Evolutionary conservation across 2,329 filamentous ascomycete species (phyloP).

Genomic region (Ustilaginoidea virens): DNA sequence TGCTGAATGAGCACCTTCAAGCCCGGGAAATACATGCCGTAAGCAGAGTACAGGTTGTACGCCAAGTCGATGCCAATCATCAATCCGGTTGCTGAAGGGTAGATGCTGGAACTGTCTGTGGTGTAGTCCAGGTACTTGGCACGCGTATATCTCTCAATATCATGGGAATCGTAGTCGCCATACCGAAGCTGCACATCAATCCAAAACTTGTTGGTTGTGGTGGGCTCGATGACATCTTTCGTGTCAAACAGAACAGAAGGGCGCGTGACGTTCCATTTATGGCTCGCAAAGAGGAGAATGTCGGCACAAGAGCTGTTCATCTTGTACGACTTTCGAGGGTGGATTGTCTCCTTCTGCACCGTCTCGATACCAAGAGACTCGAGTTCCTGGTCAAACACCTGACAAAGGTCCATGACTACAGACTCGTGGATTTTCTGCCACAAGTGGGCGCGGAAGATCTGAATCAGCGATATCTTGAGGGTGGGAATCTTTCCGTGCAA

Average conservation of each 20-base stretch:
- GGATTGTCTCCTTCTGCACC: constrained; percentile 97
- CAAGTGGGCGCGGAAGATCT: constrained; percentile 98
- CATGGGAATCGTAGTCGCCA: constrained; percentile 96
- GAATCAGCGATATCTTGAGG: constrained; percentile 91
- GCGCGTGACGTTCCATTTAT: constrained; percentile 96
- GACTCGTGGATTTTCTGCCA: constrained; percentile 99
- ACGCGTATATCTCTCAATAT: constrained; percentile 93
- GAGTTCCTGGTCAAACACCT: constrained; percentile 94
- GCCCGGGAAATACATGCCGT: constrained; percentile 96
- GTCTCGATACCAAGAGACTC: constrained; percentile 93
- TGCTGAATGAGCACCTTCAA: constrained; percentile 91
- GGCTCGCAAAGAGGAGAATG: constrained; percentile 88
- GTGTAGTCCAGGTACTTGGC: constrained; percentile 99
- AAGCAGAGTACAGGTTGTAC: constrained; percentile 96
- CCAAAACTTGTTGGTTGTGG: constrained; percentile 99
- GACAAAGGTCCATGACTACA: constrained; percentile 96
- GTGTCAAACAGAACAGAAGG: constrained; percentile 91
- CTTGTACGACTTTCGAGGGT: constrained; percentile 98
- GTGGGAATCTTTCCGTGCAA: constrained; percentile 98
- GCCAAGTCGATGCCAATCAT: constrained; percentile 98
- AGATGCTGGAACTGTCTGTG: constrained; percentile 96
- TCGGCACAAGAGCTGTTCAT: constrained; percentile 99
- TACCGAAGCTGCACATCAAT: constrained; percentile 92
- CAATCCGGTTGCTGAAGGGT: constrained; percentile 86
- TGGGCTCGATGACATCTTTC: constrained; percentile 86